Conservation (phyloP, 1,284 basidiomycete species). For the Malassezia nana region DNA sequence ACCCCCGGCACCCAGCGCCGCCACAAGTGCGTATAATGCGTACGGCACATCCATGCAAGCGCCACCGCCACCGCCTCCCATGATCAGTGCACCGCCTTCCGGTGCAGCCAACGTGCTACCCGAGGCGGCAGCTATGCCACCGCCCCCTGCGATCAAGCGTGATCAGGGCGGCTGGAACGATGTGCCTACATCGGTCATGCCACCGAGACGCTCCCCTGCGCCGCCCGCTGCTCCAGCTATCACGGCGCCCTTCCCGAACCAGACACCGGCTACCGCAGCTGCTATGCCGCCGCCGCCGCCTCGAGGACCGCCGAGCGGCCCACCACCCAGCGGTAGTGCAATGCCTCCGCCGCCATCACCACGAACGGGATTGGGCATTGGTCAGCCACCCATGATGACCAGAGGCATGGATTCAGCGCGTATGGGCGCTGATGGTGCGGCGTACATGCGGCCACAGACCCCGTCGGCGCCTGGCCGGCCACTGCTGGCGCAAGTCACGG, state of each 20-base stretch:
- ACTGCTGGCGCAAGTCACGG: slow-evolving; percentile 10
- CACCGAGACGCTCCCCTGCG: slow-evolving; percentile 44
- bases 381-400: slow-evolving; percentile 12
- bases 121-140: slow-evolving; percentile 17
- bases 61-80: slow-evolving; percentile 30
- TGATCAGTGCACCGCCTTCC: slow-evolving; percentile 49
- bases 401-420: slow-evolving; percentile 2
- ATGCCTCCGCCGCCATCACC: slow-evolving; percentile 2
- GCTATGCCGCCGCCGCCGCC: slow-evolving; percentile 27
- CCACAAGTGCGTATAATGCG: slow-evolving; percentile 21
- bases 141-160: slow-evolving; percentile 53
- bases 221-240: slow-evolving; percentile 51
- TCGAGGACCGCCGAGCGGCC: slow-evolving; percentile 24
- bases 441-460: slow-evolving; percentile 13
- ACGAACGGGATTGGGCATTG: slow-evolving; percentile 7
- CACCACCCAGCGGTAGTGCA: neutral
- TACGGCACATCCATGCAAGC: slow-evolving; percentile 46
- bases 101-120: slow-evolving; percentile 31
- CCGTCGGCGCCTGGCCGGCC: slow-evolving; percentile 11
- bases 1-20: slow-evolving; percentile 25
- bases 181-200: slow-evolving; percentile 53
- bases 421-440: neutral
- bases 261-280: slow-evolving; percentile 27
- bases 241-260: slow-evolving; percentile 78
- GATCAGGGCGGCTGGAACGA: slow-evolving; percentile 85